Evolutionary conservation across 148 eudicot genomes (phyloP).

Genomic region (Diospyros lotus): DNA sequence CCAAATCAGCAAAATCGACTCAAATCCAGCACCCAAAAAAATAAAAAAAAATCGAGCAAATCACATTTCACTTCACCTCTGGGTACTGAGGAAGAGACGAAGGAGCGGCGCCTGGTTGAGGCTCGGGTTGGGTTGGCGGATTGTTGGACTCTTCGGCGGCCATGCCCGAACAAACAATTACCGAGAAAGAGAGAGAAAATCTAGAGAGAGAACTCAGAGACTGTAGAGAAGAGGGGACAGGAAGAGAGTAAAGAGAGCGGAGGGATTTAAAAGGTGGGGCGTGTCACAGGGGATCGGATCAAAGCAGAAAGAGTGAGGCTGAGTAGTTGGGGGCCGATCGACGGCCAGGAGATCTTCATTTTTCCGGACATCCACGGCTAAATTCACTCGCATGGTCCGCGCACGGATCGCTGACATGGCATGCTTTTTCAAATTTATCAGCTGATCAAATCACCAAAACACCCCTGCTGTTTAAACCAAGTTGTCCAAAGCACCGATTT

Average conservation of each 20-base stretch:
- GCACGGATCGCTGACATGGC: background rate
- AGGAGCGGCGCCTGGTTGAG: background rate
- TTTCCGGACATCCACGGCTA: background rate
- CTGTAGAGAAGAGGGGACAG: background rate
- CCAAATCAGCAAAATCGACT: background rate
- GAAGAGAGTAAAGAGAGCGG: background rate
- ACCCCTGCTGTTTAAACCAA: too few species aligned
- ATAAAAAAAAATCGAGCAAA: background rate
- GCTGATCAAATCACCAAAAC: too few species aligned
- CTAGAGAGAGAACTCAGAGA: background rate
- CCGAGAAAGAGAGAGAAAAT: background rate
- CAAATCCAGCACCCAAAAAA: background rate
- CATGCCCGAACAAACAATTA: background rate
- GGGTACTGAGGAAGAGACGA: slow-evolving; percentile 25
- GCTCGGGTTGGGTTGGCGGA: background rate
- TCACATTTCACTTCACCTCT: slow-evolving; percentile 15
- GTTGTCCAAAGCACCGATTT: too few species aligned
- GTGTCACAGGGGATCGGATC: slow-evolving; percentile 2
- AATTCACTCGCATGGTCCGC: background rate
- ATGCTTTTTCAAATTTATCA: too few species aligned
- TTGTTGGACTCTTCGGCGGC: background rate
- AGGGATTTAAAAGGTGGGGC: background rate
- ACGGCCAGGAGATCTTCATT: background rate
- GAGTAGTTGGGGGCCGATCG: background rate
- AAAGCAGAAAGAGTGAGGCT: background rate